Base-by-base conservation (phyloP, 176 grass and related monocot species). In the Raddia distichophylla region DNA sequence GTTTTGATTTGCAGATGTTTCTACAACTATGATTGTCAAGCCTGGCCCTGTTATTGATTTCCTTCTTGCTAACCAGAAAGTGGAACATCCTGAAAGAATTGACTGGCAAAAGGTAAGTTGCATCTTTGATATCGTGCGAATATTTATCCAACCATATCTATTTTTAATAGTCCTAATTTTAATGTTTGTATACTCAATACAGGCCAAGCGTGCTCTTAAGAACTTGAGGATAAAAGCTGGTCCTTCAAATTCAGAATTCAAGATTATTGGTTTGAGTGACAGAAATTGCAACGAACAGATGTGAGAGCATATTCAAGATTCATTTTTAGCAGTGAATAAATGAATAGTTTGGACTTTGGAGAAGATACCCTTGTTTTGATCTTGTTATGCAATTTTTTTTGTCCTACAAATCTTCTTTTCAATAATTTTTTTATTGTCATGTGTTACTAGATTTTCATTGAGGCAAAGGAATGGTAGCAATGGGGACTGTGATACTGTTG, bases 1-100 rank as follows among this genome's bases (percentile, higher is more conserved):
- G 0, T 67, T 67, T 46, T 78, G 60, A 74, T 51, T 18, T 73
- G 18, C 74, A 98, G 95, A 98, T 89, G 95, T 98, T 16, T 98
- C 92, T 5, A 98, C 92, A 6, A 98, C 95, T 7, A 98, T 98
- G 90, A 98, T 98, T 22, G 92, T 98, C 49, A 94, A 85, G 55
- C 90, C 95, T 12, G 92, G 95, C 27, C 88, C 95, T n/a, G 86
- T 94, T 55, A 70, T 98, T 3, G 92, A 98, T 53, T 98, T 98
- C 60, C 95, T 94, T 69, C 37, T 98, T 2, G 14, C 47, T n/a
- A 94, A 98, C 43, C 95, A 98, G 85, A 98, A 93, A 17, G 78
- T 78, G 74, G 79, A 80, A 8, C 77, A 91, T 79, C 95, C 90
- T 33, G 52, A 80, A 47, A 60, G 46, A 67, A 77, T 98, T 37